Base-by-base conservation (phyloP, 495 filamentous ascomycete genomes). In the Penicillium canescens region DNA sequence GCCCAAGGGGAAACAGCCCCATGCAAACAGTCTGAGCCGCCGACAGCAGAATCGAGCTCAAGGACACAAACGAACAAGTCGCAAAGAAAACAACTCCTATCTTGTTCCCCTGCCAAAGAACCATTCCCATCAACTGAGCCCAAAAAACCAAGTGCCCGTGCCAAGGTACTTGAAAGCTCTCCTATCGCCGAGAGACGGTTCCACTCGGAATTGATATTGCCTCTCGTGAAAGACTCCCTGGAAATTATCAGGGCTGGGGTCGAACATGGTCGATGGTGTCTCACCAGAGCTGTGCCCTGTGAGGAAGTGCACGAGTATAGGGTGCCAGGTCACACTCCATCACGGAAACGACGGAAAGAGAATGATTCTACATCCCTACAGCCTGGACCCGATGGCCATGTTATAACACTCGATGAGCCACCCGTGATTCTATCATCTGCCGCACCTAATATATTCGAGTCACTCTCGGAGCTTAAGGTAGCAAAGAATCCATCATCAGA, bases 91-190 rank as follows among this genome's bases (percentile, higher is more conserved):
- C 63, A 49, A n/a, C 55, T 73, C 5, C 43, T 71, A 6, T 78
- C 78, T 26, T 62, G 61, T 6, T 23, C 53, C 0, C 67, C 77
- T 4, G 42, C 70, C 4, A 46, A 61, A 46, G 38, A 23, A 5
- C 76, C 74, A 4, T 77, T 73, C 56, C 60, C 63, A 16, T 57
- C 60, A n/a, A 63, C 66, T 21, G 81, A 76, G 56, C 74, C 78
- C 14, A 79, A 77, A 47, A 67, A 63, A 9, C 60, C 65, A 0
- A 56, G 62, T 46, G 74, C 76, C n/a, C 70, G 69, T 13, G 58
- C 59, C 35, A 70, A 61, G 24, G 62, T 79, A 8, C 60, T 76
- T 11, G 58, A 63, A 41, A 55, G 54, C 20, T 72, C 68, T 18
- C 60, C 70, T 4, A 20, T 20, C 20, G 53, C 58, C 3, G 68